phyloP scores from a whole-genome alignment of 2,329 filamentous ascomycete genomes.

The Orbilia oligospora region DNA sequence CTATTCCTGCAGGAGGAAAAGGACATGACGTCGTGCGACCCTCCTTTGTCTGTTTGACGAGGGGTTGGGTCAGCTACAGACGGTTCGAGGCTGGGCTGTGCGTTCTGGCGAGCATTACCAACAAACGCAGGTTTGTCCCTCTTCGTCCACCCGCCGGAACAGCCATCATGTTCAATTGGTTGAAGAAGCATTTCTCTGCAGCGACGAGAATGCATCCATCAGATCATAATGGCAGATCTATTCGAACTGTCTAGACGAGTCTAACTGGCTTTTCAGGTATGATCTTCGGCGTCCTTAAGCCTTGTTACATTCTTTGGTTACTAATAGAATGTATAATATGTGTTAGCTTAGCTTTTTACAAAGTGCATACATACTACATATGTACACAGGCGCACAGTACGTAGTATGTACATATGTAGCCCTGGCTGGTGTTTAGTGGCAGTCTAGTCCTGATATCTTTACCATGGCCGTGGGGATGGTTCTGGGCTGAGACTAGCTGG shows the following conservation, averaged over 20 bases:
- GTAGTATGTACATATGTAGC: no score
- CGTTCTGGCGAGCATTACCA: constrained; percentile 10
- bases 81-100: neutral
- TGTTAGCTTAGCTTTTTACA: neutral
- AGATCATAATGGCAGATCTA: constrained; percentile 8
- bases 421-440: no score
- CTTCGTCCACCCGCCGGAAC: neutral
- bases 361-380: no score
- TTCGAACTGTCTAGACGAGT: neutral
- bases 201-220: constrained; percentile 18
- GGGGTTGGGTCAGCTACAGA: constrained; percentile 19
- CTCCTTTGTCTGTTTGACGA: neutral
- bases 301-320: neutral
- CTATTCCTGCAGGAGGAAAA: neutral
- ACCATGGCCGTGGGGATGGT: constrained; percentile 6
- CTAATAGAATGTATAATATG: neutral
- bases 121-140: neutral
- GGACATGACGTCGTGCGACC: constrained; percentile 34
- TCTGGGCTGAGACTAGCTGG: constrained; percentile 13
- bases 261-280: neutral
- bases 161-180: neutral
- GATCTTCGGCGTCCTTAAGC: neutral
- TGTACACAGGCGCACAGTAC: no score
- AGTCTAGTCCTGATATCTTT: neutral
- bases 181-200: constrained; percentile 1